These are phyloP conservation scores for Globisporangium acanthophoron DNA, from an alignment of 352 stramenopile species.

Conservation along the genomic window DNA sequence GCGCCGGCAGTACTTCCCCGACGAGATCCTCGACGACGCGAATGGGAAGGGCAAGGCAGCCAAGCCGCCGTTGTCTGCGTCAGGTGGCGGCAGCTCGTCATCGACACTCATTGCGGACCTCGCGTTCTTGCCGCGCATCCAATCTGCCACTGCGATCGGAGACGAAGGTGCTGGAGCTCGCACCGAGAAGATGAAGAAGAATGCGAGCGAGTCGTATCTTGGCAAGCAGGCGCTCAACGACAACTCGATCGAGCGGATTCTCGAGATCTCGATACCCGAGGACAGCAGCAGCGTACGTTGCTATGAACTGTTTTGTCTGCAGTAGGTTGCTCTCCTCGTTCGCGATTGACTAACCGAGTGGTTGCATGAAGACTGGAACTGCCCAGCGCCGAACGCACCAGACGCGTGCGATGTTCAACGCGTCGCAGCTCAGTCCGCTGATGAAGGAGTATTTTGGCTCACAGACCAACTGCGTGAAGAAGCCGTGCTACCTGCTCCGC, in stretches of 20 bases:
- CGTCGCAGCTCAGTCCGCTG: slow-evolving; percentile 69
- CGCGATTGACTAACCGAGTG: too few relatives aligned
- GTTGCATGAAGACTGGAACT: too few relatives aligned
- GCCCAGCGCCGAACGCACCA: slow-evolving; percentile 49
- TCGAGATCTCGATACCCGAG: slow-evolving; percentile 15
- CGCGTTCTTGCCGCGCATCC: slow-evolving; percentile 22
- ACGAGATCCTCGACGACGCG: slow-evolving; percentile 65
- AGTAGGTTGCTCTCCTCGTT: not conserved
- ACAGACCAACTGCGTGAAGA: slow-evolving; percentile 54
- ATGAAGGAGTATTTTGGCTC: slow-evolving; percentile 74
- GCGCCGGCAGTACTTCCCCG: slow-evolving; percentile 62
- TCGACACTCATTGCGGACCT: slow-evolving; percentile 11
- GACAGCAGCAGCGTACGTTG: slow-evolving; percentile 5
- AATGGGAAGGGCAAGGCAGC: slow-evolving; percentile 28
- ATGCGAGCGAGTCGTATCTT: slow-evolving; percentile 47
- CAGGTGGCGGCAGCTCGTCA: slow-evolving; percentile 1
- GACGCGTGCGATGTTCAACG: slow-evolving; percentile 66
- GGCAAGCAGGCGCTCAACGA: slow-evolving; percentile 40
- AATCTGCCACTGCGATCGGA: slow-evolving; percentile 12
- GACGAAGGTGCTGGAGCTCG: slow-evolving; percentile 1
- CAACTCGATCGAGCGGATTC: slow-evolving; percentile 58
- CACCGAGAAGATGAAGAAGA: slow-evolving; percentile 22
- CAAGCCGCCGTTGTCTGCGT: slow-evolving; percentile 4
- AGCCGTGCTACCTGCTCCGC: slow-evolving; percentile 63
- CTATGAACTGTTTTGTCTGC: not conserved